Evolutionary conservation across 768 basidiomycete species (phyloP).

Genomic region (Tremella mesenterica): DNA sequence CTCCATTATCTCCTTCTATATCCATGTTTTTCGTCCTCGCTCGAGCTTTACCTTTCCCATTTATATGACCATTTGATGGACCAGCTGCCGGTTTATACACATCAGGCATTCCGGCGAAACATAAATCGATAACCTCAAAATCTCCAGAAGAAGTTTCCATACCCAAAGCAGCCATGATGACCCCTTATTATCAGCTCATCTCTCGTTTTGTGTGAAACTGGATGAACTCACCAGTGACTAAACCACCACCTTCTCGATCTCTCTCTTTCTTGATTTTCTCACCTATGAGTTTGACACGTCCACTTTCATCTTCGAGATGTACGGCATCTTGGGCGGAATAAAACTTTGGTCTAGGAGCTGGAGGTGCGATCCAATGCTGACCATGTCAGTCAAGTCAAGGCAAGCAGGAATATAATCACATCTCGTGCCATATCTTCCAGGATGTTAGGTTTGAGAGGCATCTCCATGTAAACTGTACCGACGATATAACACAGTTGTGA

Average conservation of each 20-base stretch:
- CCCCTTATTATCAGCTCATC: conserved; percentile 46
- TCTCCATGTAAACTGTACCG: conserved; percentile 96
- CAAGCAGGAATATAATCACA: conserved; percentile 47
- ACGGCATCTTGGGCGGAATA: conserved; percentile 67
- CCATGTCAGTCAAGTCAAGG: conserved; percentile 4
- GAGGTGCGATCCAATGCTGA: conserved; percentile 82
- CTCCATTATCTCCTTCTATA: conserved; percentile 65
- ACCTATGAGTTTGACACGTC: conserved; percentile 80
- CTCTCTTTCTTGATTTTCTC: conserved; percentile 53
- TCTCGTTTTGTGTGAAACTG: neutral
- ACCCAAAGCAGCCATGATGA: conserved; percentile 81
- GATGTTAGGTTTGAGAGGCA: conserved; percentile 98
- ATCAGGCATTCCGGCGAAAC: conserved; percentile 73
- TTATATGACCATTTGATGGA: conserved; percentile 10
- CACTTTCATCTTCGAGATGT: conserved; percentile 94
- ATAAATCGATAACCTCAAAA: conserved; percentile 85
- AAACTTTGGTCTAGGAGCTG: conserved; percentile 65
- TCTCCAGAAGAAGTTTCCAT: conserved; percentile 82
- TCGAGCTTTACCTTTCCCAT: conserved; percentile 32
- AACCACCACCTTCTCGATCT: conserved; percentile 40
- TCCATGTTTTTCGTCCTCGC: conserved; percentile 14
- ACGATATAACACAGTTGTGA: conserved; percentile 79
- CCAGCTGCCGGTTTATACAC: conserved; percentile 45
- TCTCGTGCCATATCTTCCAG: conserved; percentile 88
- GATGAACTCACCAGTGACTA: conserved; percentile 60